Percentiles rank a stretch among this genome's conserved stretches.
Conservation (phyloP, 805 yeast species). For the Myxozyma monticola region DNA sequence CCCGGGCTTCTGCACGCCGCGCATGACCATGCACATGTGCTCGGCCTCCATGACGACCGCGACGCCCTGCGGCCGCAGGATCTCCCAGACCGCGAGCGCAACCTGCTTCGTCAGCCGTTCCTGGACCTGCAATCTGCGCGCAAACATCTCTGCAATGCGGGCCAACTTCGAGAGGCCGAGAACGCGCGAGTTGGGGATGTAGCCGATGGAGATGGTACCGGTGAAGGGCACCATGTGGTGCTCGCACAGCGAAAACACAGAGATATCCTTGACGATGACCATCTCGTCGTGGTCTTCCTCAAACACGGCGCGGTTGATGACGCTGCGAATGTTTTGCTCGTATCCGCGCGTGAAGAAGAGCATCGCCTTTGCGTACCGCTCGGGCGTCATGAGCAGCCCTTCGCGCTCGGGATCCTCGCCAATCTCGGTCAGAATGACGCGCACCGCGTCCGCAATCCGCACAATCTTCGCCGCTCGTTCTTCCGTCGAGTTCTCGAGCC, state of each 20-base stretch:
- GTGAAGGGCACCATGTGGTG: constrained; percentile 97
- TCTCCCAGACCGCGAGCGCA: constrained; percentile 91
- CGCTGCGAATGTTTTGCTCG: constrained; percentile 89
- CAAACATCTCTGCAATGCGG: constrained; percentile 93
- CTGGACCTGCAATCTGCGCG: constrained; percentile 96
- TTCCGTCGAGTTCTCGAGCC: constrained; percentile 69
- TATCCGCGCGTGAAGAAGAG: constrained; percentile 93
- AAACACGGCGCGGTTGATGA: constrained; percentile 90
- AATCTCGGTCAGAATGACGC: constrained; percentile 66
- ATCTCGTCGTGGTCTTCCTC: constrained; percentile 99
- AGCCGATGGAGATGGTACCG: constrained; percentile 97
- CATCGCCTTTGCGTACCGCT: constrained; percentile 95
- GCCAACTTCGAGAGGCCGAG: constrained; percentile 92
- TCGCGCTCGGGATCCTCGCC: constrained; percentile 91
- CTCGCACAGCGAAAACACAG: constrained; percentile 88
- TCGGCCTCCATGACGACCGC: constrained; percentile 98
- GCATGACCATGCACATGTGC: constrained; percentile 99
- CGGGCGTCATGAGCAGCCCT: constrained; percentile 92
- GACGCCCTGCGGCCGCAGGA: constrained; percentile 91
- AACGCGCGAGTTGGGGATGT: constrained; percentile 91
- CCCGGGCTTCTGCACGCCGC: constrained; percentile 96
- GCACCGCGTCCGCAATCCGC: constrained; percentile 84
- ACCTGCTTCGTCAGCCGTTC: constrained; percentile 95
- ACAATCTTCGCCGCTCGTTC: constrained; percentile 65
- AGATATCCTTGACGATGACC: constrained; percentile 96